Percentiles rank a stretch among this genome's conserved stretches.
phyloP scores from a whole-genome alignment of 1,139 yeast species.

The Yarrowia galli region DNA sequence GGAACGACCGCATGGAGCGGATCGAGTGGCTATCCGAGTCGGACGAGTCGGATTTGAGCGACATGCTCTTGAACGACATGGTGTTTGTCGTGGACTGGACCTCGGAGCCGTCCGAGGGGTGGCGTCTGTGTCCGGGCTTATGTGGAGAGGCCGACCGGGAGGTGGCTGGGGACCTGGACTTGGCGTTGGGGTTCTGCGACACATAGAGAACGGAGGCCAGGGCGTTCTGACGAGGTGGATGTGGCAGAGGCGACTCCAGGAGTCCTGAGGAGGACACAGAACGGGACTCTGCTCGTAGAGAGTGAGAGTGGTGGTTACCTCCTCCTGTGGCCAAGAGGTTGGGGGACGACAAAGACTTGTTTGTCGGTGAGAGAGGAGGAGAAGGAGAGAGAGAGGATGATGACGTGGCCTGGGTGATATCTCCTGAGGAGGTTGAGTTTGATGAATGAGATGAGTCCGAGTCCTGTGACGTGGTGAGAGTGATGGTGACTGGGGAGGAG shows the following conservation, averaged over 20 bases:
- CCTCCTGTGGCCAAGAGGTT: too few relatives aligned
- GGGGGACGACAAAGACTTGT: slow-evolving; percentile 9
- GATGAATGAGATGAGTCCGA: not conserved
- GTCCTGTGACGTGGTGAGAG: not conserved
- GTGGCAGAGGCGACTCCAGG: not conserved
- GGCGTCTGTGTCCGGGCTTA: not conserved
- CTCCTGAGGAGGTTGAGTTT: not conserved
- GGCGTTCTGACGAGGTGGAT: not conserved
- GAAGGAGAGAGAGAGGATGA: not conserved
- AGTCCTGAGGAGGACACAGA: not conserved
- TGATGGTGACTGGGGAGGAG: too few relatives aligned
- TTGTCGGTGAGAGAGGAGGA: not conserved
- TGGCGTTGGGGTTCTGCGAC: slow-evolving; percentile 29
- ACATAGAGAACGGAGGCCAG: slow-evolving; percentile 10
- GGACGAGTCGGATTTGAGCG: slow-evolving; percentile 25
- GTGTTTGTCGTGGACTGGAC: not conserved
- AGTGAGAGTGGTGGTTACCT: too few relatives aligned
- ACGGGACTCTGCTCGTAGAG: not conserved
- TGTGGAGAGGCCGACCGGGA: slow-evolving; percentile 16
- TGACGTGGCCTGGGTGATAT: not conserved
- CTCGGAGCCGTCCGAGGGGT: slow-evolving; percentile 7
- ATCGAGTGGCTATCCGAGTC: slow-evolving; percentile 23
- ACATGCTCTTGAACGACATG: slow-evolving; percentile 10
- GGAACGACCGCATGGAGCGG: slow-evolving; percentile 33
- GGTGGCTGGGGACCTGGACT: not conserved